Percentiles rank a stretch among this genome's conserved stretches.
Evolutionary conservation across 108 stramenopile species (phyloP).

Genomic region (Parietichytrium sp.): DNA sequence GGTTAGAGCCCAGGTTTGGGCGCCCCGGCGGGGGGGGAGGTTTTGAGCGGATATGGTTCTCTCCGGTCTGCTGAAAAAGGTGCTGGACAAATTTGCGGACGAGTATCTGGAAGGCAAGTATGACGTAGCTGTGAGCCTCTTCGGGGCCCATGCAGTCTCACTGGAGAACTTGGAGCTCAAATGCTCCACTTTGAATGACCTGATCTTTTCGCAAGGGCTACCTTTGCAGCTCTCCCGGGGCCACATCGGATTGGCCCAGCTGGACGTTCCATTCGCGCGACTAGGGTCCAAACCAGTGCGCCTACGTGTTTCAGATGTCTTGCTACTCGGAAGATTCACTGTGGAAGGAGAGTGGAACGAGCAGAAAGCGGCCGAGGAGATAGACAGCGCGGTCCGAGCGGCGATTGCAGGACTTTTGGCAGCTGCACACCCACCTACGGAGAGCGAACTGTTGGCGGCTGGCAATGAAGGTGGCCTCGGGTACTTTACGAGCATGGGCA

Average conservation of each 20-base stretch:
- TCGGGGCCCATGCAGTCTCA: slow-evolving; percentile 1
- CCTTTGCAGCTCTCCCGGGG: background rate
- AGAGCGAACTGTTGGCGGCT: background rate
- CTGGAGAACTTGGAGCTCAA: slow-evolving; percentile 32
- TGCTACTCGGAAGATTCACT: background rate
- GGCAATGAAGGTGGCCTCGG: background rate
- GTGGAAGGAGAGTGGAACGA: slow-evolving; percentile 5
- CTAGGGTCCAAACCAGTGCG: background rate
- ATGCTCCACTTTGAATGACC: background rate
- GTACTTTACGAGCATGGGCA: slow-evolving; percentile 12
- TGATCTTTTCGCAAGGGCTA: background rate
- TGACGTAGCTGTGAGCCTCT: slow-evolving; percentile 23
- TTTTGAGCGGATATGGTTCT: background rate
- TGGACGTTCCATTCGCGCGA: slow-evolving; percentile 24
- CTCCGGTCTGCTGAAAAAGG: background rate
- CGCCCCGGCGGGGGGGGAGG: too few relatives aligned
- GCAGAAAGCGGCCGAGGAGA: background rate
- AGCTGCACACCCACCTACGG: background rate
- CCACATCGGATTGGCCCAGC: background rate
- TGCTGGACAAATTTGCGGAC: background rate
- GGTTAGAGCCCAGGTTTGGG: too few relatives aligned
- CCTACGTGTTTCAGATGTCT: background rate
- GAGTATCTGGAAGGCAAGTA: slow-evolving; percentile 28
- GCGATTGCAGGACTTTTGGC: background rate
- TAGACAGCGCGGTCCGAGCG: background rate